Evolutionary conservation across 768 basidiomycete genomes (phyloP).

Genomic region (Gloeostereum incarnatum): DNA sequence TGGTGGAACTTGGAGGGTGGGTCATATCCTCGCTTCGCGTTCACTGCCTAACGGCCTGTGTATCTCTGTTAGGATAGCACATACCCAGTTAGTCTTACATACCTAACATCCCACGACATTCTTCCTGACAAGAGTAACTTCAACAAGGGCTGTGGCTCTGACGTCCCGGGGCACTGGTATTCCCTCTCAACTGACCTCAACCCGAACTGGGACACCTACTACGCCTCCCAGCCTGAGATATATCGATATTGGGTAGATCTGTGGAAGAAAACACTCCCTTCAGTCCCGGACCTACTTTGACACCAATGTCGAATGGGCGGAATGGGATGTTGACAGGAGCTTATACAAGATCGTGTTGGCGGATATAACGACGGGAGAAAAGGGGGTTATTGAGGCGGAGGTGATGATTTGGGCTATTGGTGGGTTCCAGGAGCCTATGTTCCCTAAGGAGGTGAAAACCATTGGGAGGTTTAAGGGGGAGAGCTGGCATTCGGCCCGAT

Average conservation of each 20-base stretch:
- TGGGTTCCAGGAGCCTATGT: constrained; percentile 36
- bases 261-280: constrained; percentile 34
- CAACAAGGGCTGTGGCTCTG: constrained; percentile 43
- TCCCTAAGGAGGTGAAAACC: constrained; percentile 32
- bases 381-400: constrained; percentile 26
- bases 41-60: background rate
- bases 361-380: constrained; percentile 25
- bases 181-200: constrained; percentile 45
- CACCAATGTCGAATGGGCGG: constrained; percentile 25
- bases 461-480: constrained; percentile 36
- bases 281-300: constrained; percentile 31
- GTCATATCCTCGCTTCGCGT: constrained; percentile 11
- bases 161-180: constrained; percentile 47
- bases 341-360: constrained; percentile 32
- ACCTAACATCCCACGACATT: background rate
- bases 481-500: constrained; percentile 44
- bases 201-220: constrained; percentile 39
- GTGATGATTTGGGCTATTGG: constrained; percentile 42
- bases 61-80: constrained; percentile 34
- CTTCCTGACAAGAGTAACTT: background rate
- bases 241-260: constrained; percentile 40
- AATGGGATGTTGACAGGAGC: constrained; percentile 34
- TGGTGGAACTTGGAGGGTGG: constrained; percentile 51
- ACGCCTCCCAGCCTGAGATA: constrained; percentile 38
- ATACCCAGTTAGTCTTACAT: constrained; percentile 30